Conservation (phyloP, 768 basidiomycete genomes). For the Podaxis carcinomalis region DNA sequence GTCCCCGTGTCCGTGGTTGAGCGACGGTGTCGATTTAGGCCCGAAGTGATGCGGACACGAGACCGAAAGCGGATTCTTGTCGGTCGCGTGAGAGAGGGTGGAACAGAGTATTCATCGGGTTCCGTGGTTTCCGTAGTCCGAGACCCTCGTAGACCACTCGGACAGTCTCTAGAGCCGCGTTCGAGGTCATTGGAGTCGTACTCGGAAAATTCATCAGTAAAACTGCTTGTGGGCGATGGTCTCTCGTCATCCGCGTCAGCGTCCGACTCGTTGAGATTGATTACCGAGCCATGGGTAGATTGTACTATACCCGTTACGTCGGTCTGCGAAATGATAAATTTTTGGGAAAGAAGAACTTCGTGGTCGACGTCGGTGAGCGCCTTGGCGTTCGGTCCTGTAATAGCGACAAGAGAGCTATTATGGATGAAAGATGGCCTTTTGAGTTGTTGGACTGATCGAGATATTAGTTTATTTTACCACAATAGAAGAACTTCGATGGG, state of each 20-base stretch:
- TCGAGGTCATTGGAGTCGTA: neutral
- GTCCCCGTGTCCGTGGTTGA: neutral
- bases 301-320: neutral
- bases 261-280: conserved; percentile 3
- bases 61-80: conserved; percentile 62
- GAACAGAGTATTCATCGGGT: neutral
- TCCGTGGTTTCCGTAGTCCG: neutral
- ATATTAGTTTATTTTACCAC: neutral
- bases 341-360: neutral
- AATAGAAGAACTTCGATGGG: neutral
- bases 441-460: neutral
- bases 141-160: neutral
- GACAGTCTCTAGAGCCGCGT: neutral
- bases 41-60: conserved; percentile 74
- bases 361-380: neutral
- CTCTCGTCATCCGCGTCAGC: neutral
- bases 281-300: neutral
- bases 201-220: neutral
- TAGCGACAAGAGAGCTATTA: neutral
- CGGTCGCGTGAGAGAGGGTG: conserved; percentile 14
- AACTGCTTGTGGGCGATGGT: neutral
- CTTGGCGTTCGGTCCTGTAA: neutral
- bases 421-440: neutral
- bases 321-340: neutral
- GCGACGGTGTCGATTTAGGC: conserved; percentile 47